Conservation (phyloP, 495 filamentous ascomycete genomes). For the Rostrohypoxylon terebratum region DNA sequence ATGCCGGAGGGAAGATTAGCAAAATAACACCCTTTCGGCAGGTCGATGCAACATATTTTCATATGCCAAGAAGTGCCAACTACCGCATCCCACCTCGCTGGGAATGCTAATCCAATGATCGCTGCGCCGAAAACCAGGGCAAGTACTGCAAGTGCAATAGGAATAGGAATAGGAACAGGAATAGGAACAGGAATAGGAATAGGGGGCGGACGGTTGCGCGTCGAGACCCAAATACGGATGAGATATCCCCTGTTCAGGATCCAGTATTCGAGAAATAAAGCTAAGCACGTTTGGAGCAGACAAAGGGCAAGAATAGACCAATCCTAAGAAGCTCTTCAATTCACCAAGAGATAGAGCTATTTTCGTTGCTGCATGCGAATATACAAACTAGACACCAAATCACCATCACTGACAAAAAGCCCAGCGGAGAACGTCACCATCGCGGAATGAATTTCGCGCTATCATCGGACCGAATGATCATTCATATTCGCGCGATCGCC, state of each 20-base stretch:
- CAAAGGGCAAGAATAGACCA: not conserved
- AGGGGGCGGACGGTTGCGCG: constrained; percentile 14
- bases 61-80: constrained; percentile 32
- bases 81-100: constrained; percentile 39
- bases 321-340: not conserved
- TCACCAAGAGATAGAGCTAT: constrained; percentile 9
- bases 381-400: constrained; percentile 26
- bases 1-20: constrained; percentile 44
- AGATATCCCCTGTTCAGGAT: not conserved
- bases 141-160: constrained; percentile 12
- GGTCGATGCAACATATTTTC: constrained; percentile 30
- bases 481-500: not conserved
- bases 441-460: constrained; percentile 3
- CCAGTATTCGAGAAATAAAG: not conserved
- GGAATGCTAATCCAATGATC: constrained; percentile 21
- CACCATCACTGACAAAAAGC: not conserved
- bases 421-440: constrained; percentile 2
- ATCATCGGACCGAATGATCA: constrained; percentile 27
- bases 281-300: not conserved
- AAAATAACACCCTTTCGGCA: constrained; percentile 32
- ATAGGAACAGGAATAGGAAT: constrained; percentile 13
- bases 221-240: constrained; percentile 7
- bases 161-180: constrained; percentile 33
- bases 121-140: constrained; percentile 30
- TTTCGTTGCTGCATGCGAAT: constrained; percentile 22